Conservation (phyloP, 805 yeast genomes). For the Nakazawaea ernobii region DNA sequence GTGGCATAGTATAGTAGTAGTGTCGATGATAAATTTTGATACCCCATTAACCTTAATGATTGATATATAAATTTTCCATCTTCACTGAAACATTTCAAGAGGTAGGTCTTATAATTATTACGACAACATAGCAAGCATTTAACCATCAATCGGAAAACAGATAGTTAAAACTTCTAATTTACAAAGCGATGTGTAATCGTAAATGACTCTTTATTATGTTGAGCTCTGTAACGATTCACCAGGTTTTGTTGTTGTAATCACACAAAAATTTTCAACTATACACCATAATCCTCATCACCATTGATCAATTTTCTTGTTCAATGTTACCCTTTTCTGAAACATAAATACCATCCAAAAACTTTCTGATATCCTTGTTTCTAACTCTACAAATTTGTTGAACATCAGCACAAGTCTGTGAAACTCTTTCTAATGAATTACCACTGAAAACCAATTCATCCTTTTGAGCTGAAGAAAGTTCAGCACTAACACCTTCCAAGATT, state of each 20-base stretch:
- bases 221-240: slow-evolving; percentile 16
- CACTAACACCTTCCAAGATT: slow-evolving; percentile 84
- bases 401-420: slow-evolving; percentile 98
- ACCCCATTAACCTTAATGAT: background rate
- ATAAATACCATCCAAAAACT: slow-evolving; percentile 99
- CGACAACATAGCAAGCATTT: too few species aligned
- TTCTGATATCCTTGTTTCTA: slow-evolving; percentile 99
- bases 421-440: slow-evolving; percentile 97
- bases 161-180: background rate
- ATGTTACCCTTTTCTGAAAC: slow-evolving; percentile 93
- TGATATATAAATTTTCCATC: background rate
- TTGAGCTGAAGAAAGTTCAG: slow-evolving; percentile 73
- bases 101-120: too few species aligned
- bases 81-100: background rate
- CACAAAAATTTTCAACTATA: slow-evolving; percentile 1
- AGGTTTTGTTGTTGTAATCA: background rate
- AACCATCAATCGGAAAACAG: background rate
- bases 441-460: slow-evolving; percentile 91
- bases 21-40: too few species aligned
- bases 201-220: slow-evolving; percentile 12
- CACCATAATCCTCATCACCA: background rate
- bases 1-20: too few species aligned
- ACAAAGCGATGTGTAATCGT: slow-evolving; percentile 12
- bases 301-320: slow-evolving; percentile 57
- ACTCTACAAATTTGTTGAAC: slow-evolving; percentile 97